Evolutionary conservation across 164 flowering plant species (phyloP).

Genomic region (Vitis rotundifolia): DNA sequence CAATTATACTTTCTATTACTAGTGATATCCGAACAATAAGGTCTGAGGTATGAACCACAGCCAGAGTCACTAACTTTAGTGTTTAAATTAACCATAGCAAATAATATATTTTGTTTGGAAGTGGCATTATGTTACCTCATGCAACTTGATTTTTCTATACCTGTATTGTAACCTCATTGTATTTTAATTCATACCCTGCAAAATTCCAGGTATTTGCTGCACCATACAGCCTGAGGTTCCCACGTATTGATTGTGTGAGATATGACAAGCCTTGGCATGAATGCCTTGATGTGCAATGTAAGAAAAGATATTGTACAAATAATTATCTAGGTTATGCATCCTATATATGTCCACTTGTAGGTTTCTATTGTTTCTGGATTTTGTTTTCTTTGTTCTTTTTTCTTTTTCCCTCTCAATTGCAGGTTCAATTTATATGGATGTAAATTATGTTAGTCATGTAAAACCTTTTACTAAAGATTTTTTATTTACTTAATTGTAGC

Average conservation of each 20-base stretch:
- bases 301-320: conserved; percentile 16
- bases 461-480: neutral
- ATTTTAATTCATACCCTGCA: neutral
- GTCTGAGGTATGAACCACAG: conserved; percentile 58
- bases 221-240: conserved; percentile 93
- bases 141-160: neutral
- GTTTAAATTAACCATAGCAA: no score
- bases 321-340: neutral
- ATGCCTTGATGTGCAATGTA: conserved; percentile 95
- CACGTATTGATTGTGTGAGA: conserved; percentile 91
- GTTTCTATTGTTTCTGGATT: neutral
- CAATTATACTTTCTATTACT: conserved; percentile 84
- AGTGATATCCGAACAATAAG: conserved; percentile 95
- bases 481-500: conserved; percentile 39
- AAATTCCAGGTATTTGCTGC: conserved; percentile 86
- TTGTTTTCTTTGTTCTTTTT: neutral
- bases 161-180: neutral
- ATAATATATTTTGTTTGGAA: no score
- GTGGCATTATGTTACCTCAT: no score
- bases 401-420: neutral
- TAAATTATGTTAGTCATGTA: neutral
- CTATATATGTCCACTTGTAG: neutral
- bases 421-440: neutral
- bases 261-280: conserved; percentile 99
- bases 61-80: neutral